phyloP scores from a whole-genome alignment of 1,139 yeast genomes.

The Barnettozyma hawaiiensis region DNA sequence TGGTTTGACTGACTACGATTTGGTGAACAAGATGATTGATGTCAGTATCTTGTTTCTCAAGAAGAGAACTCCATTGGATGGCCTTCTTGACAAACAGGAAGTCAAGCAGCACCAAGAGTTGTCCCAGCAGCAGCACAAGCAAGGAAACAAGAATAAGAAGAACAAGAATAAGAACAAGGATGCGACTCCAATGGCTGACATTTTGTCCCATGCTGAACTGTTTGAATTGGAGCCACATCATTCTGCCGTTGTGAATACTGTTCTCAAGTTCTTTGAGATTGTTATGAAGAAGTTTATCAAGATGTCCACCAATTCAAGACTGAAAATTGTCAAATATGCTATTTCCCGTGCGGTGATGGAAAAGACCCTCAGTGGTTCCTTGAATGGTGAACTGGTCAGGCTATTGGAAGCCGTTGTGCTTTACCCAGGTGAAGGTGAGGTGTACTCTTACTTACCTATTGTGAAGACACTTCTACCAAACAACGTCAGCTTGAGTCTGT shows the following conservation, averaged over 20 bases:
- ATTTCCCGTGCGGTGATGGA: constrained; percentile 31
- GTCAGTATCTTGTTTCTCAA: constrained; percentile 29
- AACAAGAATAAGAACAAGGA: constrained; percentile 41
- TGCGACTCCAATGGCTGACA: constrained; percentile 56
- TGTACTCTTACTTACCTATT: constrained; percentile 64
- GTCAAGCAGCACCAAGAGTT: constrained; percentile 15
- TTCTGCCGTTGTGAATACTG: constrained; percentile 32
- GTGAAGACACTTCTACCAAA: constrained; percentile 41
- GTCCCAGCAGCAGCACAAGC: constrained; percentile 13
- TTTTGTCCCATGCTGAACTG: constrained; percentile 60
- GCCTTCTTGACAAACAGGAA: constrained; percentile 23
- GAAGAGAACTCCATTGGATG: constrained; percentile 28
- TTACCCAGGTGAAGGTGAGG: constrained; percentile 57
- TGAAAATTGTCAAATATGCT: constrained; percentile 53
- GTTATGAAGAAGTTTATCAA: constrained; percentile 44
- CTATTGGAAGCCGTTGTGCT: constrained; percentile 50
- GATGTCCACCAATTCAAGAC: constrained; percentile 58
- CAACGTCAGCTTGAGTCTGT: constrained; percentile 45
- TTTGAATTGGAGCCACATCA: constrained; percentile 42
- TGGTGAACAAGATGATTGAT: constrained; percentile 33
- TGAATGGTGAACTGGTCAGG: constrained; percentile 30
- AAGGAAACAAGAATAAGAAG: constrained; percentile 29
- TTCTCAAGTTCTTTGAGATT: constrained; percentile 45
- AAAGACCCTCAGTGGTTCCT: constrained; percentile 21
- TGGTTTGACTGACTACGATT: constrained; percentile 28